phyloP scores from a whole-genome alignment of 225 moss, liverwort and hornwort species.

The Straminergon stramineum region DNA sequence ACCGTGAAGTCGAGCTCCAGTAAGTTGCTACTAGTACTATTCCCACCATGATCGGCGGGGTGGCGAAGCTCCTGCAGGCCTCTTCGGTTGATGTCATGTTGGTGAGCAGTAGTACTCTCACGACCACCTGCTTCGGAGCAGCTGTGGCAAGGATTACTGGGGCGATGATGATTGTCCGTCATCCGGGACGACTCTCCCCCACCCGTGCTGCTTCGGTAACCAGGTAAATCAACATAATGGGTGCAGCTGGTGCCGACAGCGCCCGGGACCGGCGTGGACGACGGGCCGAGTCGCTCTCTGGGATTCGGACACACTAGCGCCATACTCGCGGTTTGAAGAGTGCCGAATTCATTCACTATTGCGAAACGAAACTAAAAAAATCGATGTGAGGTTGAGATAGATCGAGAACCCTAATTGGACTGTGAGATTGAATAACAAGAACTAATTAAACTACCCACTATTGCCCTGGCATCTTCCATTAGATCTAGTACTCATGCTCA shows the following conservation, averaged over 20 bases:
- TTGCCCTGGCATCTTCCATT: not conserved
- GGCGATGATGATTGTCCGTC: constrained; percentile 18
- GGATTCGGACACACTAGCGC: constrained; percentile 46
- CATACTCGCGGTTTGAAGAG: constrained; percentile 13
- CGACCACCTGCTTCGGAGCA: constrained; percentile 16
- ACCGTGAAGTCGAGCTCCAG: constrained; percentile 29
- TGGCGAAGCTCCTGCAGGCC: not conserved
- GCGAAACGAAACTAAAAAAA: not conserved
- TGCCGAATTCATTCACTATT: constrained; percentile 4
- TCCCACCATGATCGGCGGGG: constrained; percentile 8
- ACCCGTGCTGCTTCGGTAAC: not conserved
- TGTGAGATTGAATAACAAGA: not conserved
- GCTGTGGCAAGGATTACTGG: constrained; percentile 23
- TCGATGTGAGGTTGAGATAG: not conserved
- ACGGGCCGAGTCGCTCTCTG: constrained; percentile 26
- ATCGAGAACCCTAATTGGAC: not conserved
- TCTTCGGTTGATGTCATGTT: not conserved
- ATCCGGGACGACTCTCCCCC: constrained; percentile 25
- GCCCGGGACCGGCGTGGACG: constrained; percentile 2
- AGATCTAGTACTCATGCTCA: not conserved
- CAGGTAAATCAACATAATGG: constrained; percentile 38
- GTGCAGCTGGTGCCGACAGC: constrained; percentile 23
- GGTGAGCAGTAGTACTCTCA: not conserved
- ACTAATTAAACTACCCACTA: not conserved
- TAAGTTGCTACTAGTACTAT: not conserved